Evolutionary conservation across 495 filamentous ascomycete species (phyloP).

Genomic region (Penicillium manginii): DNA sequence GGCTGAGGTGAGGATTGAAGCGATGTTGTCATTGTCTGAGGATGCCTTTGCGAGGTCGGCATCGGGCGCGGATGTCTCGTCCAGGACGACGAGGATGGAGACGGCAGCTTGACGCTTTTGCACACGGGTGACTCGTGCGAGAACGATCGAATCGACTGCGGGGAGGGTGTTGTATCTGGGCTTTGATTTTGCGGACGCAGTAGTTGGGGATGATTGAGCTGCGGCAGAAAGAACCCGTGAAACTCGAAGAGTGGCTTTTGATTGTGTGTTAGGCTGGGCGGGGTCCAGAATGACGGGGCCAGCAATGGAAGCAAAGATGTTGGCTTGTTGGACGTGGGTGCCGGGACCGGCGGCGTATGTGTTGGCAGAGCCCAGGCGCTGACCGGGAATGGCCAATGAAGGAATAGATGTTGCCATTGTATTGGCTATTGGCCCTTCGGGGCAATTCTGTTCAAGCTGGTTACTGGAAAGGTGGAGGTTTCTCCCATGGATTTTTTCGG

Average conservation of each 20-base stretch:
- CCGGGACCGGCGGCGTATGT: conserved; percentile 74
- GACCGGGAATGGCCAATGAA: conserved; percentile 64
- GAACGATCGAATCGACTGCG: conserved; percentile 74
- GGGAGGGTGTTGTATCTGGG: conserved; percentile 70
- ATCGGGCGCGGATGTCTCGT: conserved; percentile 41
- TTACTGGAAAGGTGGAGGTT: not conserved
- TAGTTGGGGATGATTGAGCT: conserved; percentile 9
- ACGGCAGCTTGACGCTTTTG: conserved; percentile 80
- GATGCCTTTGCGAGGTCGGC: conserved; percentile 41
- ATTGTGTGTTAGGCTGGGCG: conserved; percentile 50
- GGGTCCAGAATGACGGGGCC: conserved; percentile 59
- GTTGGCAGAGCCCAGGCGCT: conserved; percentile 69
- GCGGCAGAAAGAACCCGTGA: conserved; percentile 40
- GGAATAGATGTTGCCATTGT: conserved; percentile 41
- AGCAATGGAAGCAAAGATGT: conserved; percentile 74
- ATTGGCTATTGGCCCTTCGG: conserved; percentile 18
- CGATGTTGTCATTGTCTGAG: conserved; percentile 55
- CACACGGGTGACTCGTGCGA: conserved; percentile 85
- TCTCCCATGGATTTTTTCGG: conserved; percentile 10
- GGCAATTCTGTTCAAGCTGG: conserved; percentile 3
- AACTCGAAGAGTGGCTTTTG: conserved; percentile 58
- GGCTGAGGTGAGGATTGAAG: conserved; percentile 46
- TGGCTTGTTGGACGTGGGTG: conserved; percentile 73
- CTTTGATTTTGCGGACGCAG: conserved; percentile 28
- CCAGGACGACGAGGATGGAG: conserved; percentile 77